phyloP scores from a whole-genome alignment of 345 rosid species.

The Moringa oleifera region DNA sequence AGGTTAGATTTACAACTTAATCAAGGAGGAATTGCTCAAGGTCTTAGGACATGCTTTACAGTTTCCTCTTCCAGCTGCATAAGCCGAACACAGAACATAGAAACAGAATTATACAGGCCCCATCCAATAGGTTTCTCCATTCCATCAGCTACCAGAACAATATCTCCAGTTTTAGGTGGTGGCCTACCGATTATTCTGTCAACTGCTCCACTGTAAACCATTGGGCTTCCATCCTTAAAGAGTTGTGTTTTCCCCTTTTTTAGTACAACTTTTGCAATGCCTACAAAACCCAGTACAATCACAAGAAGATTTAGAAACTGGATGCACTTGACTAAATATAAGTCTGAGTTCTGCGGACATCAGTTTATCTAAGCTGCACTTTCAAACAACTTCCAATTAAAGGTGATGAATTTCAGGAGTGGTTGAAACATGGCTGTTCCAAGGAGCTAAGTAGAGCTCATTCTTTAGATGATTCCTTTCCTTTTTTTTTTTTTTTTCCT shows the following conservation, averaged over 20 bases:
- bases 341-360: neutral
- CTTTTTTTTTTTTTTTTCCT: no score
- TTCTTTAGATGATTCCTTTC: no score
- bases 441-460: no score
- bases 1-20: slow-evolving; percentile 7
- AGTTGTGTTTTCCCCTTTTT: slow-evolving; percentile 89
- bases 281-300: slow-evolving; percentile 22
- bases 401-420: neutral
- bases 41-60: slow-evolving; percentile 30
- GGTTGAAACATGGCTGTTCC: no score
- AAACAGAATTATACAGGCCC: slow-evolving; percentile 79
- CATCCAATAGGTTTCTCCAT: slow-evolving; percentile 74
- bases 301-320: neutral
- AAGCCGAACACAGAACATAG: slow-evolving; percentile 85
- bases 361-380: neutral
- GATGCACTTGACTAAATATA: neutral
- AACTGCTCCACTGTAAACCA: slow-evolving; percentile 88
- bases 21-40: neutral
- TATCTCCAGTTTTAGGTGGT: slow-evolving; percentile 78
- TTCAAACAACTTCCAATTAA: neutral
- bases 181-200: slow-evolving; percentile 85
- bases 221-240: slow-evolving; percentile 85
- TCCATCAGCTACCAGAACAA: slow-evolving; percentile 85
- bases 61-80: slow-evolving; percentile 96
- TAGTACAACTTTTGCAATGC: slow-evolving; percentile 78